phyloP scores from a whole-genome alignment of 805 yeast species.

The Metschnikowia kofuensis region DNA sequence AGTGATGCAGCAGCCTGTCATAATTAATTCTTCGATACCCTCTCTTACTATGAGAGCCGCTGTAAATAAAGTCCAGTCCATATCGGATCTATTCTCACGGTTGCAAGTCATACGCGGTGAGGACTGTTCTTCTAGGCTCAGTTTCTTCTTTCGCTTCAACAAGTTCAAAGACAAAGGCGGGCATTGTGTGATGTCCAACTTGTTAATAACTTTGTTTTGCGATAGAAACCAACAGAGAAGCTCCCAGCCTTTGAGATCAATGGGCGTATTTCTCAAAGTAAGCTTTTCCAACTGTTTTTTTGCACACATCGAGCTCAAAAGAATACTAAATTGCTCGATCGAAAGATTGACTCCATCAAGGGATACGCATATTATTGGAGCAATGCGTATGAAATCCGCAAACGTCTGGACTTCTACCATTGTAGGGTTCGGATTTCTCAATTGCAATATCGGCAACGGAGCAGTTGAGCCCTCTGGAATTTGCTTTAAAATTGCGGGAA shows the following conservation, averaged over 20 bases:
- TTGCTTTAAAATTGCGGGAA: constrained; percentile 83
- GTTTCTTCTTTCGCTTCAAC: constrained; percentile 36
- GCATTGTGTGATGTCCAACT: constrained; percentile 71
- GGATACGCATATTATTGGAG: constrained; percentile 72
- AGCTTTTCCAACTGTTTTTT: constrained; percentile 68
- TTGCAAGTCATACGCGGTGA: constrained; percentile 45
- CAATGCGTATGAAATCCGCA: constrained; percentile 82
- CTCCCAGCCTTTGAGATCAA: constrained; percentile 75
- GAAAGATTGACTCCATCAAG: constrained; percentile 78
- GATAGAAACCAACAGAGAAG: constrained; percentile 71
- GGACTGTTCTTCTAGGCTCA: constrained; percentile 26
- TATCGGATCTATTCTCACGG: constrained; percentile 58
- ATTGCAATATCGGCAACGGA: constrained; percentile 67
- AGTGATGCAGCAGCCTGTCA: constrained; percentile 71
- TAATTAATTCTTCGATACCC: constrained; percentile 73
- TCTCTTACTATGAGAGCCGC: constrained; percentile 67
- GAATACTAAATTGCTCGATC: constrained; percentile 68
- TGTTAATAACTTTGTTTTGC: constrained; percentile 53
- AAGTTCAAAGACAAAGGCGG: constrained; percentile 46
- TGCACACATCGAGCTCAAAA: constrained; percentile 67
- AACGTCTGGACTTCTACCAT: constrained; percentile 84
- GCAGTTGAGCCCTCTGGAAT: constrained; percentile 73
- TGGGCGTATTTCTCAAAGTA: constrained; percentile 73
- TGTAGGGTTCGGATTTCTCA: constrained; percentile 87
- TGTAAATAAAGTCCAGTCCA: constrained; percentile 80